phyloP scores from a whole-genome alignment of 768 basidiomycete species.

The Tylopilus felleus region DNA sequence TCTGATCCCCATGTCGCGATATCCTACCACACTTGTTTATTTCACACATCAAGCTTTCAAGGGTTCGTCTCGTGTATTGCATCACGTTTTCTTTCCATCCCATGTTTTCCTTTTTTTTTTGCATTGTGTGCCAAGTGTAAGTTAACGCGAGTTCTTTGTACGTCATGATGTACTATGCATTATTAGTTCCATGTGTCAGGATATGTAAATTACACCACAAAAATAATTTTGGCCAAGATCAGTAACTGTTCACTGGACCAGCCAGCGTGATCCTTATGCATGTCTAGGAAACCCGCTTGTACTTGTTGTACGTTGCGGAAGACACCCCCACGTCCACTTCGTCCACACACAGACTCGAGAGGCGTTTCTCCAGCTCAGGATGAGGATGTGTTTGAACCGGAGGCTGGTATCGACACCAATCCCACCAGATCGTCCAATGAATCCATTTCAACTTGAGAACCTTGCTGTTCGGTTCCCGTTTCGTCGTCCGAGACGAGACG shows the following conservation, averaged over 20 bases:
- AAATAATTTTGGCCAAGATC: not conserved
- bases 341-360: conserved; percentile 19
- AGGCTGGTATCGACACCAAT: conserved; percentile 22
- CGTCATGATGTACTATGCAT: conserved; percentile 15
- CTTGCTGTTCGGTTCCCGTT: conserved; percentile 21
- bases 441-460: conserved; percentile 30
- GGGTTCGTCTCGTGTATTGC: conserved; percentile 5
- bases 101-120: not conserved
- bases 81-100: not conserved
- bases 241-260: conserved; percentile 2
- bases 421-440: conserved; percentile 33
- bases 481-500: conserved; percentile 26
- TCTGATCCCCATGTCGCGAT: conserved; percentile 15
- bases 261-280: conserved; percentile 1
- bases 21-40: conserved; percentile 21
- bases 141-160: conserved; percentile 1
- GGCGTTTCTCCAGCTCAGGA: conserved; percentile 25
- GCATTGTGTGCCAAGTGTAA: conserved; percentile 1
- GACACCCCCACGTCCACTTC: conserved; percentile 32
- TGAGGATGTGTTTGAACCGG: conserved; percentile 19
- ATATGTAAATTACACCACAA: conserved; percentile 7
- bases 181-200: conserved; percentile 24
- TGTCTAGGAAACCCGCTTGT: conserved; percentile 29
- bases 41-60: conserved; percentile 2
- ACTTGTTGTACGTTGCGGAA: conserved; percentile 29